Conservation (phyloP, 2,329 filamentous ascomycete genomes). For the Fusarium sp. region DNA sequence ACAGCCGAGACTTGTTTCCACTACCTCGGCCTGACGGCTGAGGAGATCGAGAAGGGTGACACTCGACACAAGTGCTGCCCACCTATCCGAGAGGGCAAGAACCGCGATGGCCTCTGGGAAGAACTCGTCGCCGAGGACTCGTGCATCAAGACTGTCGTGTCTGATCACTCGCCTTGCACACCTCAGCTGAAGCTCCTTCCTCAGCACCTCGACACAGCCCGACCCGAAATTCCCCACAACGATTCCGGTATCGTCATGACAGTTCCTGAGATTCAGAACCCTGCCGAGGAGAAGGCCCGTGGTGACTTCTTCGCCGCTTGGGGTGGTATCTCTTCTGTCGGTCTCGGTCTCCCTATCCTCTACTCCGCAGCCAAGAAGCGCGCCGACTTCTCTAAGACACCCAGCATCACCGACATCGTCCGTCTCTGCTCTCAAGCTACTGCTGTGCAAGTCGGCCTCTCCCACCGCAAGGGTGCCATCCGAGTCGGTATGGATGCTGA, state of each 20-base stretch:
- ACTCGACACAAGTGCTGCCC: slow-evolving; percentile 96
- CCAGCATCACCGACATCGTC: slow-evolving; percentile 80
- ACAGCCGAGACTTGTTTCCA: slow-evolving; percentile 97
- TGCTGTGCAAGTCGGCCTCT: slow-evolving; percentile 86
- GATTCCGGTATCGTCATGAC: slow-evolving; percentile 67
- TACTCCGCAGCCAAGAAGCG: slow-evolving; percentile 80
- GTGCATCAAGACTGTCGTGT: slow-evolving; percentile 91
- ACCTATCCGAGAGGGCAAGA: slow-evolving; percentile 83
- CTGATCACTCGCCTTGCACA: slow-evolving; percentile 96
- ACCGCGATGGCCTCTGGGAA: slow-evolving; percentile 88
- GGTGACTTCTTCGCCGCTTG: slow-evolving; percentile 97
- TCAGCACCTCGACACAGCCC: slow-evolving; percentile 61
- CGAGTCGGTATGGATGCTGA: slow-evolving; percentile 88
- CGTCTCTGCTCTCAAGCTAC: slow-evolving; percentile 88
- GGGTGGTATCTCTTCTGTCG: slow-evolving; percentile 96
- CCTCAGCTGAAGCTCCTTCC: slow-evolving; percentile 93
- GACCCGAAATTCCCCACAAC: slow-evolving; percentile 57
- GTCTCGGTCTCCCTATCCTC: slow-evolving; percentile 90
- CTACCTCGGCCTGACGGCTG: slow-evolving; percentile 86
- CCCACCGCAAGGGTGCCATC: slow-evolving; percentile 80
- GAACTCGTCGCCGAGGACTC: slow-evolving; percentile 79
- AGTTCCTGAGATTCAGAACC: slow-evolving; percentile 45
- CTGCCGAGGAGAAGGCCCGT: slow-evolving; percentile 53
- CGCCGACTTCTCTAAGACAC: slow-evolving; percentile 60
- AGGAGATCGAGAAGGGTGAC: slow-evolving; percentile 85